These are phyloP conservation scores for Mycena vulgaris DNA, from an alignment of 768 basidiomycete genomes.

Conservation along the genomic window DNA sequence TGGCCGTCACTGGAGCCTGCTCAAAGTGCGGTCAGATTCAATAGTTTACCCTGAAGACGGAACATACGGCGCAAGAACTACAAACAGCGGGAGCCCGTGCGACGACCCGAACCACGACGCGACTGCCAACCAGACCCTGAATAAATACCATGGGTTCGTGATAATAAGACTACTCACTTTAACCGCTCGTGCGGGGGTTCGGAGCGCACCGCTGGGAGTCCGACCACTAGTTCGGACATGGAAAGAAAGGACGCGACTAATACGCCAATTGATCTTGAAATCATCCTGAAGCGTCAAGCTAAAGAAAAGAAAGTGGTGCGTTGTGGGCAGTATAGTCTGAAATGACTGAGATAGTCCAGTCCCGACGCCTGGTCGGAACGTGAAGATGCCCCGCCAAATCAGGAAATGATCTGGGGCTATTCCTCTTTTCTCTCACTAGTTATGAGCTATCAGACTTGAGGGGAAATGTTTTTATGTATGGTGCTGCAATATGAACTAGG, in stretches of 20 bases:
- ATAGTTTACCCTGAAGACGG: neutral
- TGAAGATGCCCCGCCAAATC: no score
- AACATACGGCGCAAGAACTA: constrained; percentile 18
- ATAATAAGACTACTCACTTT: neutral
- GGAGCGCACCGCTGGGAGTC: constrained; percentile 2
- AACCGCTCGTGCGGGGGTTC: neutral
- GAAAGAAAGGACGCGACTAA: constrained; percentile 13
- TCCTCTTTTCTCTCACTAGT: no score
- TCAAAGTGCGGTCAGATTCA: neutral
- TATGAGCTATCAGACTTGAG: no score
- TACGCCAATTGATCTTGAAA: constrained; percentile 12
- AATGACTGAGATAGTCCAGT: neutral
- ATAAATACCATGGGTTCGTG: neutral
- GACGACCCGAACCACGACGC: constrained; percentile 17
- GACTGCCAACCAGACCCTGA: constrained; percentile 1
- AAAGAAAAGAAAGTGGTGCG: neutral
- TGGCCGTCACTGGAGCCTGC: constrained; percentile 21
- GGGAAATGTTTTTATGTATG: no score
- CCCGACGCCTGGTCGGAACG: constrained; percentile 24
- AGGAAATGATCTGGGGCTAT: no score
- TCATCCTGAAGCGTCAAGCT: constrained; percentile 13
- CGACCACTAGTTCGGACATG: neutral
- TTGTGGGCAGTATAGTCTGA: neutral
- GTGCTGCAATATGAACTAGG: no score
- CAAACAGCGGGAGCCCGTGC: constrained; percentile 10